Evolutionary conservation across 768 basidiomycete genomes (phyloP), one percentile per base, ranked within the genome.

Genomic region (Termitomyces sp.): DNA sequence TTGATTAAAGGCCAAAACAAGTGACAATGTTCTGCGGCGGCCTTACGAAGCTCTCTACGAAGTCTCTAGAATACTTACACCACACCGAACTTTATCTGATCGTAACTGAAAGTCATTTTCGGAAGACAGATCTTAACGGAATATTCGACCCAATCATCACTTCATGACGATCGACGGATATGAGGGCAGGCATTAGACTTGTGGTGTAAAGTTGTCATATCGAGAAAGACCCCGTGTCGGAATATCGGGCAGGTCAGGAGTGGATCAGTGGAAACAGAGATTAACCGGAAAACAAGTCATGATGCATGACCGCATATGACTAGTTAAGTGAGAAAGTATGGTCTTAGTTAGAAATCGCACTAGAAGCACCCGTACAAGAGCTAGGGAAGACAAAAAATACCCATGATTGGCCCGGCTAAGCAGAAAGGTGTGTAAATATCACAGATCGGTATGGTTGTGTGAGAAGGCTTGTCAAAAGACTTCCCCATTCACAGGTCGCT

Each of bases 191-290:
- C 9, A 48, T 53, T 53, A 52, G 34, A 51, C 43, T 61, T 61
- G 49, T 58, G 57, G 57, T 50, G 54, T 56, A 28, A 48, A 26
- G 14, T 58, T 50, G 50, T 22, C 52, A 58, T 53, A 58, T 61
- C 44, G 48, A 51, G 57, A 19, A 12, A 55, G 30, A 15, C 43
- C 28, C 17, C 22, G 21, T 45, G 45, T 41, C 54, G 45, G 46
- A 37, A 45, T 48, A 55, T 55, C 56, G 47, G 59, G 53, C 15
- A 57, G 49, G 53, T 48, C 6, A 24, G 37, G 22, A 44, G 48
- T 53, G 32, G 48, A 60, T 47, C 46, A 38, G 34, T 35, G 51
- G 59, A 45, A 37, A 41, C 42, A 53, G 32, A 34, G 19, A 21
- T 48, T 21, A 14, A 19, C 48, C 38, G 43, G 54, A 49, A 43